Conservation (phyloP, 495 filamentous ascomycete species). For the Darksidea phi region DNA sequence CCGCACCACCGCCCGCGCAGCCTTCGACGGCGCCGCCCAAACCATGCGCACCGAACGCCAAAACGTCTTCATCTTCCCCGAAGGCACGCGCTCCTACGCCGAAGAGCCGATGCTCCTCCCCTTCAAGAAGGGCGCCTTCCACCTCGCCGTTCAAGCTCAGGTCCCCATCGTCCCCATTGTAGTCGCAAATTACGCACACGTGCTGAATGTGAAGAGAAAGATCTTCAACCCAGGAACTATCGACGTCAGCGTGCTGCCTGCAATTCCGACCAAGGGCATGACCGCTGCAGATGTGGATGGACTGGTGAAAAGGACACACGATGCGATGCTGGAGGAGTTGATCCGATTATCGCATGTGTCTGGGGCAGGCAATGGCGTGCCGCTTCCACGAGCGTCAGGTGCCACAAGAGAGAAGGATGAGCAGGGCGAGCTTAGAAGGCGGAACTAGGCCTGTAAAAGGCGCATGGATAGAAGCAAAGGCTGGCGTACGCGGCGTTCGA, state of each 20-base stretch:
- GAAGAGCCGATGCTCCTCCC: slow-evolving; percentile 74
- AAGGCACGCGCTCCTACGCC: slow-evolving; percentile 89
- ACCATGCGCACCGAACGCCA: slow-evolving; percentile 75
- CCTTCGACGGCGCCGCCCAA: slow-evolving; percentile 77
- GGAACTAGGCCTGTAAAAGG: not conserved
- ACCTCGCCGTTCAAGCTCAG: slow-evolving; percentile 88
- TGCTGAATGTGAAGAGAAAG: slow-evolving; percentile 67
- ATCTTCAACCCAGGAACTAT: slow-evolving; percentile 75
- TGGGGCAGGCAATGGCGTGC: slow-evolving; percentile 9
- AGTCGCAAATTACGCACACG: slow-evolving; percentile 79
- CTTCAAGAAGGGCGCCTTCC: slow-evolving; percentile 99
- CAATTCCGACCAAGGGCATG: slow-evolving; percentile 77
- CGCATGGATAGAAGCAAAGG: no score
- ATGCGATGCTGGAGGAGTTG: slow-evolving; percentile 77
- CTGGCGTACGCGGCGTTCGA: no score
- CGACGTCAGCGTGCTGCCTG: slow-evolving; percentile 79
- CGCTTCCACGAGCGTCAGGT: slow-evolving; percentile 6
- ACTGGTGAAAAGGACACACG: slow-evolving; percentile 66
- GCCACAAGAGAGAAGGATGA: slow-evolving; percentile 1
- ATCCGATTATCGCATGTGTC: slow-evolving; percentile 38
- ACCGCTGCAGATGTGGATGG: slow-evolving; percentile 78
- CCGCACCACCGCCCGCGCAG: slow-evolving; percentile 72
- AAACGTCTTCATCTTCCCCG: slow-evolving; percentile 80
- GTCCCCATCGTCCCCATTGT: slow-evolving; percentile 91
- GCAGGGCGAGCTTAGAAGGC: not conserved